Percentiles rank a stretch among this genome's conserved stretches.
These are phyloP conservation scores for Chlorella sorokiniana DNA, from an alignment of 139 green algal species.

Conservation along the genomic window DNA sequence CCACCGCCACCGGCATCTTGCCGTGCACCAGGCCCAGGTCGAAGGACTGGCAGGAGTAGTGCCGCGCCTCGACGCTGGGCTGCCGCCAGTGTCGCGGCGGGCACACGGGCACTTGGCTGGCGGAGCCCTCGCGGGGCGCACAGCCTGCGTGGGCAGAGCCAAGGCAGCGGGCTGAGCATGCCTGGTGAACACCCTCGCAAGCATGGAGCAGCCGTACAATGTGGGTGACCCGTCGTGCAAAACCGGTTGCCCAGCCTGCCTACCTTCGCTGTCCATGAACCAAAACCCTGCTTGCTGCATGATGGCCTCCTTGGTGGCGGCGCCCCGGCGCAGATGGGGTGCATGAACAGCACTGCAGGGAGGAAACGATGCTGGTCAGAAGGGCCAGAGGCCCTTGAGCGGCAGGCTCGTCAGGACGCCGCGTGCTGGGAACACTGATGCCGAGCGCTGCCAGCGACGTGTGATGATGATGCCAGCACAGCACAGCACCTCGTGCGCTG, in stretches of 20 bases:
- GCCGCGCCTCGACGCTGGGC: neutral
- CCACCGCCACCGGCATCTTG: neutral
- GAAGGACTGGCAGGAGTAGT: conserved; percentile 6
- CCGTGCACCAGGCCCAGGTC: conserved; percentile 18
- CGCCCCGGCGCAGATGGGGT: conserved; percentile 10
- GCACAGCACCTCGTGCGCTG: neutral
- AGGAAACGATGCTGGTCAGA: neutral
- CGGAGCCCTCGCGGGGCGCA: neutral
- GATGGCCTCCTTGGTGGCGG: neutral
- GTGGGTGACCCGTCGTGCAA: neutral
- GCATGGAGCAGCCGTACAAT: neutral
- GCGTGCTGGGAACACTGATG: neutral
- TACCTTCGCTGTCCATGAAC: conserved; percentile 16
- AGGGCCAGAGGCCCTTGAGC: neutral
- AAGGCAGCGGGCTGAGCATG: neutral
- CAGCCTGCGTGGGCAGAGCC: neutral
- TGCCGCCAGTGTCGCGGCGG: conserved; percentile 21
- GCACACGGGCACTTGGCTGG: conserved; percentile 17
- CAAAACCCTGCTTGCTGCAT: neutral
- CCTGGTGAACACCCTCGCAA: neutral
- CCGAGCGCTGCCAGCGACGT: neutral
- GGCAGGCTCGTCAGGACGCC: neutral
- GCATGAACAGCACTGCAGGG: conserved; percentile 14
- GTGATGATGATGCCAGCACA: neutral
- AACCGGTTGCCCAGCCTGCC: neutral